phyloP scores from a whole-genome alignment of 257 asterid species.

The Paraleonurus japonicus region DNA sequence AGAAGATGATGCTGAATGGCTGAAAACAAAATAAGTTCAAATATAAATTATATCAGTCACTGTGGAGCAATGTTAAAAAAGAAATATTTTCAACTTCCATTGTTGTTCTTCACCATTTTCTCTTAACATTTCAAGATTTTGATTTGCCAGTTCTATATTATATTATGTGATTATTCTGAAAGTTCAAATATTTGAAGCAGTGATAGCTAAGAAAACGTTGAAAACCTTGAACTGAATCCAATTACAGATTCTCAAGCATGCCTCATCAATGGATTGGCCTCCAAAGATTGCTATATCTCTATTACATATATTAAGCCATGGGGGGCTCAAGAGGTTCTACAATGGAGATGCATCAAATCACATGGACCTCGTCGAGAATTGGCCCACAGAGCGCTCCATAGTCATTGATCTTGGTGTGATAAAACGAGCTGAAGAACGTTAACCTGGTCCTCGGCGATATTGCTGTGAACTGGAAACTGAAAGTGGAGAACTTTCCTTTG shows the following conservation, averaged over 20 bases:
- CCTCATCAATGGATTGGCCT: not conserved
- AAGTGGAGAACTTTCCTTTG: slow-evolving; percentile 46
- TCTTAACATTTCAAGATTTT: not conserved
- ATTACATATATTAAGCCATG: slow-evolving; percentile 17
- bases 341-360: slow-evolving; percentile 16
- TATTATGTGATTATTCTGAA: not conserved
- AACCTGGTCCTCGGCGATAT: slow-evolving; percentile 53
- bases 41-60: not conserved
- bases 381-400: slow-evolving; percentile 84
- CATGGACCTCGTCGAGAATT: slow-evolving; percentile 57
- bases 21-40: not conserved
- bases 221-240: not conserved
- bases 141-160: not conserved
- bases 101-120: not conserved
- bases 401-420: slow-evolving; percentile 63
- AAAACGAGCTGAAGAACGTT: slow-evolving; percentile 81
- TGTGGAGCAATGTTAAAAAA: not conserved
- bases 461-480: slow-evolving; percentile 61
- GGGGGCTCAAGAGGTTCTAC: too few species aligned
- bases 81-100: not conserved
- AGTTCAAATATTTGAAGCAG: not conserved
- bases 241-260: slow-evolving; percentile 17
- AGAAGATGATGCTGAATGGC: not conserved
- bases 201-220: not conserved
- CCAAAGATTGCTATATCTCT: slow-evolving; percentile 19